These are phyloP conservation scores for Neohortaea acidophila DNA, from an alignment of 495 filamentous ascomycete genomes.

Conservation along the genomic window DNA sequence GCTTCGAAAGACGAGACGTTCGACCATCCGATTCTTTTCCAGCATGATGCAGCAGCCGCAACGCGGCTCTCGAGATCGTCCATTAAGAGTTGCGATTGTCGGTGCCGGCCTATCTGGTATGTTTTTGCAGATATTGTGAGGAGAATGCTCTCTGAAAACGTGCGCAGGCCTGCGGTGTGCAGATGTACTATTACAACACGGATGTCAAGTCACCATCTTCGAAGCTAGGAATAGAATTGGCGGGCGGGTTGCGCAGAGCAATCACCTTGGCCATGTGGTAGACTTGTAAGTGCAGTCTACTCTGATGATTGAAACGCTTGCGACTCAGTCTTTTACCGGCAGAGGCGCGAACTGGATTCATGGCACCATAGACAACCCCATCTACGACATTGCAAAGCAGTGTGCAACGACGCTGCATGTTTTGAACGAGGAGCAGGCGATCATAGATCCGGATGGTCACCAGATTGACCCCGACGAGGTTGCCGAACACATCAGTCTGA, in stretches of 20 bases:
- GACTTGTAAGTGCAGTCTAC: constrained; percentile 33
- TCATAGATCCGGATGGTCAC: constrained; percentile 51
- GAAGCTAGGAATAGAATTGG: constrained; percentile 76
- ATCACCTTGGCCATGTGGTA: constrained; percentile 28
- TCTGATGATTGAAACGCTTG: no score
- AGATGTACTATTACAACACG: constrained; percentile 62
- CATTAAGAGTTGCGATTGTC: constrained; percentile 49
- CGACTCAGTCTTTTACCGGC: no score
- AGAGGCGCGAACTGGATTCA: constrained; percentile 95
- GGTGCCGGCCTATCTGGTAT: constrained; percentile 85
- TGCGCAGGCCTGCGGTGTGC: constrained; percentile 77
- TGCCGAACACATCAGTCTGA: constrained; percentile 38
- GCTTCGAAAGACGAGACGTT: no score
- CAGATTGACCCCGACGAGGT: constrained; percentile 38
- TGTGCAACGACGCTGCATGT: constrained; percentile 46
- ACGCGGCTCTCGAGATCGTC: neutral
- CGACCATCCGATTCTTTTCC: no score
- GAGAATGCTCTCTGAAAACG: no score
- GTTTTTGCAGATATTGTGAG: no score
- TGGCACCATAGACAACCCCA: constrained; percentile 72
- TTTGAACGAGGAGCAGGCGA: constrained; percentile 39
- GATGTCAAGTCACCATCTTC: constrained; percentile 67
- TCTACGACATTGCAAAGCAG: constrained; percentile 56
- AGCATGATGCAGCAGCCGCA: constrained; percentile 2
- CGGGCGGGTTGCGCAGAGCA: constrained; percentile 46